Conservation (phyloP, 331 rosid genomes). For the Phaseolus coccineus region DNA sequence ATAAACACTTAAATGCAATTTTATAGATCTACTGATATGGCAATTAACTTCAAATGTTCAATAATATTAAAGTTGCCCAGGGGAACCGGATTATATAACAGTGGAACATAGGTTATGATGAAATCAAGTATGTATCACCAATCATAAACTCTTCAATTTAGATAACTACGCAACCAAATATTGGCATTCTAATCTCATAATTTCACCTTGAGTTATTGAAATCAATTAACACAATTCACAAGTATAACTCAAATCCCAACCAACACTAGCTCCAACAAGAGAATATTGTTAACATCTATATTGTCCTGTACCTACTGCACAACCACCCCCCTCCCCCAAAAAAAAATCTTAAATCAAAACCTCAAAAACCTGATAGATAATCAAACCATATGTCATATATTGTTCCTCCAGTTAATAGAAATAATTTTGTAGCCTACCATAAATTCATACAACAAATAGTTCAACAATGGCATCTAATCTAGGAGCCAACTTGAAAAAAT, state of each 20-base stretch:
- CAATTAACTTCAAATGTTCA: background rate
- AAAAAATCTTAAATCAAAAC: background rate
- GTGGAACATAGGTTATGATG: background rate
- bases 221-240: background rate
- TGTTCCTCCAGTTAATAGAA: background rate
- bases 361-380: background rate
- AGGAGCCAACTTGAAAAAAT: background rate
- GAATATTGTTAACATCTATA: background rate
- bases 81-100: conserved; percentile 10
- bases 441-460: background rate
- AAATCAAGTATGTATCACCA: background rate
- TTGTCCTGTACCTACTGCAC: background rate
- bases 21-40: background rate
- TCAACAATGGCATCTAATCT: background rate
- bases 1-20: background rate
- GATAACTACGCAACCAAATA: background rate
- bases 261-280: conserved; percentile 1
- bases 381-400: background rate
- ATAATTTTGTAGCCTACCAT: background rate
- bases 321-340: background rate
- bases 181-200: background rate
- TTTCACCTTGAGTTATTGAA: background rate
- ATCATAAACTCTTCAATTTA: conserved; percentile 17
- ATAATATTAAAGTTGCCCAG: background rate
- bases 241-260: background rate